Conservation (phyloP, 306 rosid genomes). For the Parietaria judaica region DNA sequence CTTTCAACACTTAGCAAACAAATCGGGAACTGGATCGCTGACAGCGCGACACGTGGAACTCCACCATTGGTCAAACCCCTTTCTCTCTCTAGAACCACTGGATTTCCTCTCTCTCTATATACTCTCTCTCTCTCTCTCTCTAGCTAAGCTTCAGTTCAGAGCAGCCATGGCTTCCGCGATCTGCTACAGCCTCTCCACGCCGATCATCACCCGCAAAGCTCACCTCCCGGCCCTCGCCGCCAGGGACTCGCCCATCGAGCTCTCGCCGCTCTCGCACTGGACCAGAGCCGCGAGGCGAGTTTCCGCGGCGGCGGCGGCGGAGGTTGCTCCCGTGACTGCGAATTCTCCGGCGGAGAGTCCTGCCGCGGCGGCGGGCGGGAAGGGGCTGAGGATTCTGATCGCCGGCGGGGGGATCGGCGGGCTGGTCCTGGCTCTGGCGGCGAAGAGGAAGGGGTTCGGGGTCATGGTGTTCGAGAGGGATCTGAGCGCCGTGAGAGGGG, state of each 20-base stretch:
- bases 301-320: slow-evolving; percentile 17
- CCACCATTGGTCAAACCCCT: slow-evolving; percentile 22
- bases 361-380: slow-evolving; percentile 17
- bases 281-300: slow-evolving; percentile 19
- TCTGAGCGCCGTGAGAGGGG: slow-evolving; percentile 90
- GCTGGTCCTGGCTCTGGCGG: slow-evolving; percentile 86
- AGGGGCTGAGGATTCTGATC: slow-evolving; percentile 56
- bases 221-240: slow-evolving; percentile 29
- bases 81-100: neutral
- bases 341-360: slow-evolving; percentile 13
- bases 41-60: slow-evolving; percentile 28
- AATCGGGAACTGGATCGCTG: neutral
- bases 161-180: slow-evolving; percentile 45
- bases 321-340: slow-evolving; percentile 12
- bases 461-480: slow-evolving; percentile 96
- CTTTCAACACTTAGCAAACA: neutral
- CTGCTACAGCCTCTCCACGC: slow-evolving; percentile 38
- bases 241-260: slow-evolving; percentile 30
- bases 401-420: slow-evolving; percentile 99
- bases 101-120: neutral
- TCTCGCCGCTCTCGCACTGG: slow-evolving; percentile 23
- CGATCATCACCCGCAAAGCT: slow-evolving; percentile 35
- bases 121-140: neutral
- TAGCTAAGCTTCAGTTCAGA: too few relatives aligned
- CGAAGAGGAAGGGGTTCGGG: slow-evolving; percentile 85